Percentiles rank a stretch among this genome's conserved stretches.
phyloP scores from a whole-genome alignment of 768 basidiomycete genomes.

The Pleurotus tuoliensis region DNA sequence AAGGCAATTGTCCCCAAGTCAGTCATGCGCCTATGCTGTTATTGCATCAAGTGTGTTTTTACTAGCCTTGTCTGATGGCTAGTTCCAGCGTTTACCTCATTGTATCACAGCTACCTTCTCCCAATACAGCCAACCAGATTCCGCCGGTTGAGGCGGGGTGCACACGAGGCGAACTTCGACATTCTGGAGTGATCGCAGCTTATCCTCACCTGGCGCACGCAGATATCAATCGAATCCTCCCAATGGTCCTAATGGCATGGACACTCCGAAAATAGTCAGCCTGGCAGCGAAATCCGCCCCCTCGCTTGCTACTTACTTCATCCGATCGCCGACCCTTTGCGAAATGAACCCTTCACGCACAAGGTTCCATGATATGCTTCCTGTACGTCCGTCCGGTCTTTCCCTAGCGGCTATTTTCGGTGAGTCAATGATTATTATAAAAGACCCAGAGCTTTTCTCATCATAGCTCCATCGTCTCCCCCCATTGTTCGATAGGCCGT shows the following conservation, averaged over 20 bases:
- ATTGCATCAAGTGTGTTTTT: conserved; percentile 1
- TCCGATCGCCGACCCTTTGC: conserved; percentile 3
- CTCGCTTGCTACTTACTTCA: neutral
- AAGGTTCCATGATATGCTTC: conserved; percentile 7
- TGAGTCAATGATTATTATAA: conserved; percentile 6
- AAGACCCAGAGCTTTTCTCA: neutral
- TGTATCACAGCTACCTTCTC: neutral
- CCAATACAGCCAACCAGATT: neutral
- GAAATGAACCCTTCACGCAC: neutral
- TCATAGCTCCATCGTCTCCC: conserved; percentile 2
- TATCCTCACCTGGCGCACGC: conserved; percentile 1
- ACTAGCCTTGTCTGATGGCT: conserved; percentile 1
- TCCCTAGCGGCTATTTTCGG: conserved; percentile 1
- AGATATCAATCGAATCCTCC: conserved; percentile 3
- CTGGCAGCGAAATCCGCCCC: neutral
- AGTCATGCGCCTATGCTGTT: conserved; percentile 1
- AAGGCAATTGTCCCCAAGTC: neutral
- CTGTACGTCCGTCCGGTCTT: conserved; percentile 4
- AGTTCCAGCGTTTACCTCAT: conserved; percentile 6
- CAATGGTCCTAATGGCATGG: neutral
- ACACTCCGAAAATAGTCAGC: neutral
- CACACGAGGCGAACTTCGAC: neutral
- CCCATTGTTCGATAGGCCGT: neutral
- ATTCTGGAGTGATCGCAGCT: neutral
- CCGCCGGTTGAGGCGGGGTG: conserved; percentile 3